phyloP scores from a whole-genome alignment of 1,139 yeast genomes.

The Debaryomyces psychrophilus region DNA sequence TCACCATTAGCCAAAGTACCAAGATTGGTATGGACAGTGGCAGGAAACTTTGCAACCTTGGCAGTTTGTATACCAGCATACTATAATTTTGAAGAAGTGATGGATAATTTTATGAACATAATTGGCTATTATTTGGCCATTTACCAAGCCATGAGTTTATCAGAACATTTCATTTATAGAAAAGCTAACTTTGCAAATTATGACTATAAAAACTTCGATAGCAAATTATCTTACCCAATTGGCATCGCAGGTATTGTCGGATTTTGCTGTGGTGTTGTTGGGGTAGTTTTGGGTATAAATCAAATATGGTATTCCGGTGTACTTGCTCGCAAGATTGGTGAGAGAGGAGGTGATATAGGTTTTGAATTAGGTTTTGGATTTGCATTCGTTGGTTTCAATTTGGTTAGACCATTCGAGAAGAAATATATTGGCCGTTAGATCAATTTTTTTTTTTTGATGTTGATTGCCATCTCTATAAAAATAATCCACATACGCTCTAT shows the following conservation, averaged over 20 bases:
- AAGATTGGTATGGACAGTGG: conserved; percentile 77
- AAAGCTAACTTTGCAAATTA: conserved; percentile 61
- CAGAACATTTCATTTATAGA: conserved; percentile 81
- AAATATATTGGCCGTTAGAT: conserved; percentile 58
- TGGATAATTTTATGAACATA: conserved; percentile 85
- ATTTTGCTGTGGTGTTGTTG: conserved; percentile 81
- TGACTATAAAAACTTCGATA: conserved; percentile 62
- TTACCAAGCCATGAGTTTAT: conserved; percentile 68
- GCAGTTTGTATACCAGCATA: conserved; percentile 90
- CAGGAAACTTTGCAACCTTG: conserved; percentile 74
- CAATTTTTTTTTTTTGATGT: not conserved
- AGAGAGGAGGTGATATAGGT: conserved; percentile 82
- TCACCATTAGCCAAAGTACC: conserved; percentile 72
- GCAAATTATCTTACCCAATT: conserved; percentile 61
- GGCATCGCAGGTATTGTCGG: conserved; percentile 80
- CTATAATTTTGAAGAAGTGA: conserved; percentile 68
- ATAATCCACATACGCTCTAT: too few species aligned
- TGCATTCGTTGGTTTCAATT: conserved; percentile 64
- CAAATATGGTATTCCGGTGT: conserved; percentile 84
- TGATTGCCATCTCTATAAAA: too few species aligned
- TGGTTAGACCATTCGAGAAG: conserved; percentile 68
- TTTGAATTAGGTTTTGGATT: conserved; percentile 77
- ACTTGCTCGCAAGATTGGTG: conserved; percentile 63
- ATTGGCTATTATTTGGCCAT: conserved; percentile 91
- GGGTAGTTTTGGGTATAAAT: conserved; percentile 83